Conservation (phyloP, 2,329 filamentous ascomycete species). For the Ceratocystis cubensis region DNA sequence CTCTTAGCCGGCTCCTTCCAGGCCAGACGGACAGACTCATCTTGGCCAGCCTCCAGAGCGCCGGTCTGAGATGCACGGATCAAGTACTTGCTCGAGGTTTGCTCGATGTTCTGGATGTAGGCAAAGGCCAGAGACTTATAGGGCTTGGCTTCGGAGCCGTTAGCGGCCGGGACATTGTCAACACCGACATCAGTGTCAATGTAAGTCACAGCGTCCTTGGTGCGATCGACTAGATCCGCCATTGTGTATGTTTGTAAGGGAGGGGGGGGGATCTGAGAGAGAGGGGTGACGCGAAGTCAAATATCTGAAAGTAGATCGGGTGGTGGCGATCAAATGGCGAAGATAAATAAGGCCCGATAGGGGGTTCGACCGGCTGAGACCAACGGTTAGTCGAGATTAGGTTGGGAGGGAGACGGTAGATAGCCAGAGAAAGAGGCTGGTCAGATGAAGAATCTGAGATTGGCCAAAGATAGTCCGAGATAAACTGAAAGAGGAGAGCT, state of each 20-base stretch:
- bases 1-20: conserved; percentile 79
- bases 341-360: too few relatives aligned
- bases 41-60: conserved; percentile 47
- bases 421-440: neutral
- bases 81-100: conserved; percentile 46
- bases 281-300: neutral
- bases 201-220: conserved; percentile 45
- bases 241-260: conserved; percentile 25
- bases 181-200: conserved; percentile 69
- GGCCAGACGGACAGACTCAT: conserved; percentile 48
- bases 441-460: neutral
- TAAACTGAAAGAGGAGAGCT: neutral
- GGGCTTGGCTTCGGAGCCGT: conserved; percentile 59
- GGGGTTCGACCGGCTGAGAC: too few relatives aligned
- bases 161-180: conserved; percentile 49
- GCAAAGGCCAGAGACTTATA: conserved; percentile 73
- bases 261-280: neutral
- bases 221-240: conserved; percentile 40
- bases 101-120: conserved; percentile 56
- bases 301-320: neutral
- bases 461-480: neutral
- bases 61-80: conserved; percentile 55
- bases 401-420: neutral
- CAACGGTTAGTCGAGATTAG: too few relatives aligned
- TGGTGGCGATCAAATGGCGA: too few relatives aligned